Base-by-base conservation (phyloP, 163 green algal genomes). In the Chlamydomonas reinhardtii region DNA sequence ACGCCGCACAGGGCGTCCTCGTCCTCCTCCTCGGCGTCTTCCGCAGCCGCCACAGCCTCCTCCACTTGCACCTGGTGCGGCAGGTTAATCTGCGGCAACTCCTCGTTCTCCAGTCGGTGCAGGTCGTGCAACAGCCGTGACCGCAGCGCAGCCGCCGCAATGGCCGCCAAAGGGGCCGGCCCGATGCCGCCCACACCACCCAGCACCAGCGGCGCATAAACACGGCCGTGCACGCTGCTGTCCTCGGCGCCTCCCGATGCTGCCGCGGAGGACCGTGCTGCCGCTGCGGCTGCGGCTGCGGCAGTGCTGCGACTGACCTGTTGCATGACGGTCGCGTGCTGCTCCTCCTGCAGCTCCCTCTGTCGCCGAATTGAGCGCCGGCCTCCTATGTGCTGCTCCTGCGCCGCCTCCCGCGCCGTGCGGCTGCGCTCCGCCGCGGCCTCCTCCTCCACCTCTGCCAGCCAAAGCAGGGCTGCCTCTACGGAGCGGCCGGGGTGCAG, bases 1-100 rank as follows among this genome's bases (percentile, higher is more conserved):
- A 82, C 74, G 29, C 34, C 56, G 56, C 74, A 82, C 73, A 32
- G 15, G 32, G 52, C 73, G 25, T 68, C 73, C 17, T 68, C 73
- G 39, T 66, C 73, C 2, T 64, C 73, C 39, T 29, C 73, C 27
- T 65, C 64, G 3, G 16, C 61, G 61, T 1, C 64, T 29, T 19
- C 64, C 6, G 64, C 64, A 29, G 62, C 62, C 14, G 25, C 25
- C 35, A 2, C 61, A 15, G 0, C 4, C 70, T 27, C 70, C 12
- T 15, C 70, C 32, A 22, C 39, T 25, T 80, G 52, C 52, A 8
- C 43, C 25, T 54, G 25, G 0, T 52, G 48, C 15, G 19, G 22
- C 14, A 32, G 74, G 16, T 48, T 52, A 11, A 19, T 22, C 48
- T 56, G 48, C 48, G 5, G 48, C 48, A 29, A 29, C 69, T 77